A percentile compares a stretch with the other conserved stretches of the same genome.
These are phyloP conservation scores for Heliosperma pusillum DNA, from an alignment of 148 eudicot species.

Conservation along the genomic window DNA sequence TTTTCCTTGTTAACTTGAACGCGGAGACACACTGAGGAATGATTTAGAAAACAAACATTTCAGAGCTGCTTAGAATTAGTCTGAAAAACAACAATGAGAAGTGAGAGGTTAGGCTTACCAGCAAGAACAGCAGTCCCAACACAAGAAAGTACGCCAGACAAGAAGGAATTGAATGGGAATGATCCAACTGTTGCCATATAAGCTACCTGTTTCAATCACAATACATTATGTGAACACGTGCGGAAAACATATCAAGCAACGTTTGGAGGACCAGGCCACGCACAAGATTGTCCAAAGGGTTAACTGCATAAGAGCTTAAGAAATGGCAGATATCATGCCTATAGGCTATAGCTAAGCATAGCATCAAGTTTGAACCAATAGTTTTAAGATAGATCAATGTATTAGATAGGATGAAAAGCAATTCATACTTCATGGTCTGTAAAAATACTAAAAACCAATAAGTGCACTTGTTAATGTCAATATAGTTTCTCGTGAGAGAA, in stretches of 20 bases:
- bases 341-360: not conserved
- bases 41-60: not conserved
- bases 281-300: not conserved
- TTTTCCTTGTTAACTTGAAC: constrained; percentile 98
- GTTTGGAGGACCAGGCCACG: not conserved
- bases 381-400: not conserved
- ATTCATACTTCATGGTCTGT: not conserved
- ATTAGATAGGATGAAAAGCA: not conserved
- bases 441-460: not conserved
- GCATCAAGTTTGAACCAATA: not conserved
- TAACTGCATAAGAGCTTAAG: not conserved
- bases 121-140: constrained; percentile 97
- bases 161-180: constrained; percentile 95
- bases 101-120: constrained; percentile 46
- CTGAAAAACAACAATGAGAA: not conserved
- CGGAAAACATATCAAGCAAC: not conserved
- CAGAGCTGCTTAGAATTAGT: not conserved
- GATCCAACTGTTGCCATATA: constrained; percentile 96
- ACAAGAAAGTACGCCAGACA: constrained; percentile 94
- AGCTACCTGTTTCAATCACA: constrained; percentile 52
- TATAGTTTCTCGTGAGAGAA: too few species aligned
- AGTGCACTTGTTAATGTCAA: not conserved
- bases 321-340: too few species aligned
- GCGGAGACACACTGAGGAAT: constrained; percentile 72
- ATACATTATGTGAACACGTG: not conserved